A percentile compares a stretch with the other conserved stretches of the same genome.
Conservation (phyloP, 371 early-diverging fungal genomes). For the Mucor irregularis region DNA sequence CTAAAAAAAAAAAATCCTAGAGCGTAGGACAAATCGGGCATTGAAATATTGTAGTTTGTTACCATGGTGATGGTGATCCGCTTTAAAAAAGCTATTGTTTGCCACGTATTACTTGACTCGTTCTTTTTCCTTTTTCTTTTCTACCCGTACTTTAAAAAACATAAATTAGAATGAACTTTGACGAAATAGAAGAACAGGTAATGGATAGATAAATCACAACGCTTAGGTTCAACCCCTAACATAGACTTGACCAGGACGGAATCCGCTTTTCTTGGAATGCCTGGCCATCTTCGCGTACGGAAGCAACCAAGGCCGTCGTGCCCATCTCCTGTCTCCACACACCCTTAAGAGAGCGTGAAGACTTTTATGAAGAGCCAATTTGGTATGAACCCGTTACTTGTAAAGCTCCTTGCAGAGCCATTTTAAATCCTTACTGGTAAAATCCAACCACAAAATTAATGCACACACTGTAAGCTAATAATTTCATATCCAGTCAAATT, state of each 20-base stretch:
- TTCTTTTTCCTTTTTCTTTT: not conserved
- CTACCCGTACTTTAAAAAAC: not conserved
- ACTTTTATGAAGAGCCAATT: constrained; percentile 57
- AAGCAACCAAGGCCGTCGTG: constrained; percentile 94
- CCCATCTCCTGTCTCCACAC: constrained; percentile 98
- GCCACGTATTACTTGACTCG: constrained; percentile 1
- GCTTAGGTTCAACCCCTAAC: not conserved
- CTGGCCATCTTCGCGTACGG: constrained; percentile 92
- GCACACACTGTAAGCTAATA: too few species aligned
- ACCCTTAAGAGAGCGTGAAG: constrained; percentile 93
- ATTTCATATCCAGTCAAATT: constrained; percentile 92
- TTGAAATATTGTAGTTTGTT: not conserved
- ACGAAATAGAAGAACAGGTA: constrained; percentile 83
- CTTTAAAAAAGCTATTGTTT: too few species aligned
- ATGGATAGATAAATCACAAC: not conserved
- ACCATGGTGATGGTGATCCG: too few species aligned
- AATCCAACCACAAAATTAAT: not conserved
- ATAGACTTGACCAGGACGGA: constrained; percentile 64
- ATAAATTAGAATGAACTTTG: constrained; percentile 78
- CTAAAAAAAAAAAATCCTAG: not conserved
- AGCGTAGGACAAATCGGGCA: not conserved
- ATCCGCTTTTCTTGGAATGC: constrained; percentile 99
- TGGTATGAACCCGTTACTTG: constrained; percentile 98
- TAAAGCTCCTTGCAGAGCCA: constrained; percentile 94
- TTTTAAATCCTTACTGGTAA: constrained; percentile 98